Conservation (phyloP, 1,284 basidiomycete genomes). For the Cutaneotrichosporon sp. region DNA sequence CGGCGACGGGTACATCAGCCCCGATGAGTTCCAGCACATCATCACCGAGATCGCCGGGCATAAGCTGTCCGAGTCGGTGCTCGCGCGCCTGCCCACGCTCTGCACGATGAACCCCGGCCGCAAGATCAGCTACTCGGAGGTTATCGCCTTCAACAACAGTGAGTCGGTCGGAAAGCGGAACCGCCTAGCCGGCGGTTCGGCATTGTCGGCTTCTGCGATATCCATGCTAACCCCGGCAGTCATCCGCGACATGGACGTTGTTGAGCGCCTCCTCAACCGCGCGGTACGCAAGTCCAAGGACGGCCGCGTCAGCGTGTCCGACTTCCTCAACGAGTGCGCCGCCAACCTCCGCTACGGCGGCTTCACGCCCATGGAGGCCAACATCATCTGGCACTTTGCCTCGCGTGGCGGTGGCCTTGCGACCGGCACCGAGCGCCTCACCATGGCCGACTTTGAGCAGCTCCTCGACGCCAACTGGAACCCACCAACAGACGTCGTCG, state of each 20-base stretch:
- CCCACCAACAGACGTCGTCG: conserved; percentile 22
- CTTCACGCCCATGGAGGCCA: conserved; percentile 94
- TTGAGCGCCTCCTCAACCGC: conserved; percentile 64
- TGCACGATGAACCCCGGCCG: conserved; percentile 83
- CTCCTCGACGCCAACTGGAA: conserved; percentile 65
- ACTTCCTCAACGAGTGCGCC: conserved; percentile 57
- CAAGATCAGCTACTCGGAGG: conserved; percentile 90
- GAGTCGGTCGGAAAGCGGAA: conserved; percentile 21
- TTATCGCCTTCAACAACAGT: conserved; percentile 88
- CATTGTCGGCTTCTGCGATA: neutral
- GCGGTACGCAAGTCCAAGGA: conserved; percentile 87
- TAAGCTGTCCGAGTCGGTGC: conserved; percentile 87
- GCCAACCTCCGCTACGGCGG: conserved; percentile 75
- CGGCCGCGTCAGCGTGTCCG: conserved; percentile 68
- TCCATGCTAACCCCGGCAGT: neutral
- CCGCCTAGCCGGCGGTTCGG: neutral
- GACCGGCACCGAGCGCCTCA: conserved; percentile 64
- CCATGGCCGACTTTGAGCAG: conserved; percentile 83
- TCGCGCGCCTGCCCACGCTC: conserved; percentile 83
- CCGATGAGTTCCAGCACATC: conserved; percentile 89
- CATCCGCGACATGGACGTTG: conserved; percentile 81
- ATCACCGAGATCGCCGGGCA: conserved; percentile 92
- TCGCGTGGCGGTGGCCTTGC: conserved; percentile 65
- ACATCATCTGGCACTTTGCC: conserved; percentile 94
- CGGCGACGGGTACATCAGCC: conserved; percentile 85